Evolutionary conservation across 2,329 filamentous ascomycete species (phyloP), one percentile per base, ranked within the genome.

Genomic region (Laburnicola sp.): DNA sequence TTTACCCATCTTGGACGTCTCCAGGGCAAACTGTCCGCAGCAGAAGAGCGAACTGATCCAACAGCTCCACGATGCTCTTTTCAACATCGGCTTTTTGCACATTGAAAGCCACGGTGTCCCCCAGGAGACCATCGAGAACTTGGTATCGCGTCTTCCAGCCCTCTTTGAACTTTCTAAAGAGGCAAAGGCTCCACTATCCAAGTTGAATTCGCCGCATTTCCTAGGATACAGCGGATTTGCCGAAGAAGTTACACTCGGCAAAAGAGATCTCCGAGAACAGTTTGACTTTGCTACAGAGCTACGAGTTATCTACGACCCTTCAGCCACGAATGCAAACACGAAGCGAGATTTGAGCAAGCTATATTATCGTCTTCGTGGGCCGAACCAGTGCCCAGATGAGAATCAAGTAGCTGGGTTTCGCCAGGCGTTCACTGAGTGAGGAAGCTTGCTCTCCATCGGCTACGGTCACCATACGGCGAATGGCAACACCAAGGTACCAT

Each of bases 281-380:
- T 80, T 84, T 41, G 82, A 86, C 61, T 81, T 82, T 60, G 82
- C 80, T 10, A 85, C 81, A 0, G 82, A 85, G 56, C 66, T 84
- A 22, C 46, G 43, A n/a, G 51, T 57, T n/a, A 39, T 58, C 23
- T 57, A 50, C 39, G 28, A 52, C n/a, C 34, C 32, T 10, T 50
- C 50, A 10, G 78, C 78, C 6, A 16, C 35, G 5, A 30, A 25
- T 30, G 30, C 31, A 35, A 39, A 36, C 31, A 22, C 30, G n/a
- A 11, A 80, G 78, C 57, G 78, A 62, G 70, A 73, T 68, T 75
- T 65, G 36, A 65, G 58, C 8, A 62, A 65, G 45, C 59, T 68
- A 21, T 75, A 65, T 74, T 76, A 78, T 79, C 60, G 64, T 26
- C 59, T 74, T 6, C 62, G 69, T 47, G 72, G 71, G 9, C 70